A percentile compares a stretch with the other conserved stretches of the same genome.
Evolutionary conservation across 768 basidiomycete species (phyloP).

Genomic region (Phanerodontia chrysosporium): DNA sequence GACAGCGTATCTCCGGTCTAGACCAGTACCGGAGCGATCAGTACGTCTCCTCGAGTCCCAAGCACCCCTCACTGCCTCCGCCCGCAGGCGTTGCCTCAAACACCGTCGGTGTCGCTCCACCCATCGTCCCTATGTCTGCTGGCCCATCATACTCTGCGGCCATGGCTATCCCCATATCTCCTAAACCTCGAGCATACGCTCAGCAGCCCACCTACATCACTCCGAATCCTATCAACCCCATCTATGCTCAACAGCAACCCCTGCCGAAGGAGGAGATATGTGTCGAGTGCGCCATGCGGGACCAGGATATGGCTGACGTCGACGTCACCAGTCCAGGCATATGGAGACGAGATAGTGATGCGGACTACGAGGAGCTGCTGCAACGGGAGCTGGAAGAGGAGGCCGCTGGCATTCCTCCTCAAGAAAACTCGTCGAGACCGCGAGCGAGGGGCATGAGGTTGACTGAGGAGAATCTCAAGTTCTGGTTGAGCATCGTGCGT

Average conservation of each 20-base stretch:
- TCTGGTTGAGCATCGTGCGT: conserved; percentile 78
- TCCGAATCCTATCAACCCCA: conserved; percentile 55
- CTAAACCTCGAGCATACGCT: conserved; percentile 61
- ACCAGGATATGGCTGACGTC: conserved; percentile 97
- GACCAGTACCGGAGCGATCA: conserved; percentile 22
- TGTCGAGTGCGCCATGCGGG: conserved; percentile 97
- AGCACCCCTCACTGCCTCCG: conserved; percentile 42
- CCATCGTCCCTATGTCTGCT: conserved; percentile 51
- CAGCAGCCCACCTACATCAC: conserved; percentile 79
- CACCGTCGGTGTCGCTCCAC: conserved; percentile 31
- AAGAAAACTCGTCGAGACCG: conserved; percentile 54
- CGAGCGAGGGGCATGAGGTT: conserved; percentile 63
- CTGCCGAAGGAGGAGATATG: conserved; percentile 80
- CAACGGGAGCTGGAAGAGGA: conserved; percentile 71
- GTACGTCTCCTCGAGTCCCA: conserved; percentile 38
- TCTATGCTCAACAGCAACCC: conserved; percentile 37
- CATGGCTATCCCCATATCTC: conserved; percentile 57
- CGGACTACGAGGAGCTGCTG: conserved; percentile 70
- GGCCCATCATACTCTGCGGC: conserved; percentile 25
- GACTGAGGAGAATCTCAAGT: conserved; percentile 72
- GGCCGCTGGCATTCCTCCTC: conserved; percentile 39
- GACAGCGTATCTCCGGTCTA: conserved; percentile 20
- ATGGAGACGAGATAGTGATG: conserved; percentile 92
- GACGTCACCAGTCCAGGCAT: conserved; percentile 80
- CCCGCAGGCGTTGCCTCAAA: conserved; percentile 29